Percentiles rank a stretch among this genome's conserved stretches.
phyloP scores from a whole-genome alignment of 257 asterid species.

The Solanum sitiens region DNA sequence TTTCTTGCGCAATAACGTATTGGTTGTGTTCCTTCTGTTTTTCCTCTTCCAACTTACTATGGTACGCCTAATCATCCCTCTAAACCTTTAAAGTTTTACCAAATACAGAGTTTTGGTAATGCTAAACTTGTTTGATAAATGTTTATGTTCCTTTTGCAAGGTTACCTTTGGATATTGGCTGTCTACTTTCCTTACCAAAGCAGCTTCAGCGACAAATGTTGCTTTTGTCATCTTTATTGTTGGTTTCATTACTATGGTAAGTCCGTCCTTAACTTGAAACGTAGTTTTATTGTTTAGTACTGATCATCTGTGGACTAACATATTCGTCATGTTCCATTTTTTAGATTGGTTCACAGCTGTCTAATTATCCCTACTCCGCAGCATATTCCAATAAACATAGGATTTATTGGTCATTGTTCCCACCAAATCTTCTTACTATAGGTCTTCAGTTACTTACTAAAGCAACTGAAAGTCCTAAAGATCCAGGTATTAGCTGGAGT shows the following conservation, averaged over 20 bases:
- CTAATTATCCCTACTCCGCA: slow-evolving; percentile 65
- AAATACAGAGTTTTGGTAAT: background rate
- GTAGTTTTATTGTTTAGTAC: background rate
- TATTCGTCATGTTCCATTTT: background rate
- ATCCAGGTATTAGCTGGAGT: slow-evolving; percentile 87
- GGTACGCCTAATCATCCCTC: slow-evolving; percentile 35
- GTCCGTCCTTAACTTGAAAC: slow-evolving; percentile 3
- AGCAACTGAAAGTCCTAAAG: slow-evolving; percentile 80
- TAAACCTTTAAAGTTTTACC: background rate
- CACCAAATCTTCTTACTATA: slow-evolving; percentile 75
- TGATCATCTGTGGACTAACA: slow-evolving; percentile 7
- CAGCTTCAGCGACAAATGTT: slow-evolving; percentile 60
- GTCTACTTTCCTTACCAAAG: slow-evolving; percentile 64
- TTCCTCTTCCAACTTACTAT: slow-evolving; percentile 78
- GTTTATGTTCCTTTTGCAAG: slow-evolving; percentile 24
- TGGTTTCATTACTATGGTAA: slow-evolving; percentile 77
- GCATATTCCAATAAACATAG: slow-evolving; percentile 23
- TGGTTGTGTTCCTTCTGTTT: slow-evolving; percentile 60
- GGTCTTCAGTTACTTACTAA: slow-evolving; percentile 66
- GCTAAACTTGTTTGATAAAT: background rate
- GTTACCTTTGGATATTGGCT: slow-evolving; percentile 67
- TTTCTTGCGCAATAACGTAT: slow-evolving; percentile 59
- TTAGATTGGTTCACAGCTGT: slow-evolving; percentile 44
- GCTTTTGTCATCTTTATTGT: slow-evolving; percentile 58
- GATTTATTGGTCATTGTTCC: slow-evolving; percentile 68